phyloP scores from a whole-genome alignment of 805 yeast species.

The Candida sakaeoensis region DNA sequence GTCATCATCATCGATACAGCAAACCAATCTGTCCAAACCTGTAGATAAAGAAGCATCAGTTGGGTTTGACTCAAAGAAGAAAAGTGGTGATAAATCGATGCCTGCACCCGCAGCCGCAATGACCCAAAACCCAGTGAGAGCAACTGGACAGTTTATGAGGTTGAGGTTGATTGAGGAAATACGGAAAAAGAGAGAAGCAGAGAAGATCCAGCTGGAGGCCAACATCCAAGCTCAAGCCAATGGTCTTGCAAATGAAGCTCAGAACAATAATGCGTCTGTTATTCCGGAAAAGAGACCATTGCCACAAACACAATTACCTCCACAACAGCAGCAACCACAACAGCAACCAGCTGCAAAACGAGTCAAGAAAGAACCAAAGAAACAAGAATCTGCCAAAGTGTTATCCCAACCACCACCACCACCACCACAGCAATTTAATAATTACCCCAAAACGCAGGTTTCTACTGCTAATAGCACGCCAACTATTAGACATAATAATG shows the following conservation, averaged over 20 bases:
- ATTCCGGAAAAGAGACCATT: conserved; percentile 8
- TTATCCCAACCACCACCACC: conserved; percentile 15
- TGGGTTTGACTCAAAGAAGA: conserved; percentile 31
- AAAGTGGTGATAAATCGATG: conserved; percentile 15
- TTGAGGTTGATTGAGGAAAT: conserved; percentile 85
- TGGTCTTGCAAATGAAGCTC: conserved; percentile 8
- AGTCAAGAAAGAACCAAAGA: conserved; percentile 11
- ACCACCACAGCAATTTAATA: conserved; percentile 13
- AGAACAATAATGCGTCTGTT: neutral
- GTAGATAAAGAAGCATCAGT: conserved; percentile 18
- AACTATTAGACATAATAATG: conserved; percentile 10
- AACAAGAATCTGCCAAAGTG: conserved; percentile 16
- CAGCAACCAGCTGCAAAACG: conserved; percentile 12
- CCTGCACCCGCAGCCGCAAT: conserved; percentile 9
- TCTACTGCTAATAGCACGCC: conserved; percentile 11
- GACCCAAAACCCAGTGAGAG: conserved; percentile 13
- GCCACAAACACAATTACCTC: too few species aligned
- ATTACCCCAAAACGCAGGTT: conserved; percentile 9
- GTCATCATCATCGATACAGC: conserved; percentile 17
- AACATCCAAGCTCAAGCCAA: conserved; percentile 35
- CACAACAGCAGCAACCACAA: conserved; percentile 9
- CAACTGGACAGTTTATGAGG: conserved; percentile 71
- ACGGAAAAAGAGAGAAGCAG: conserved; percentile 57
- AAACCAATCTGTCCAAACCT: conserved; percentile 13
- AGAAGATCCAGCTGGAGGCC: conserved; percentile 39